These are phyloP conservation scores for Obelidium mucronatum DNA, from an alignment of 192 early-diverging fungal genomes.

Conservation along the genomic window DNA sequence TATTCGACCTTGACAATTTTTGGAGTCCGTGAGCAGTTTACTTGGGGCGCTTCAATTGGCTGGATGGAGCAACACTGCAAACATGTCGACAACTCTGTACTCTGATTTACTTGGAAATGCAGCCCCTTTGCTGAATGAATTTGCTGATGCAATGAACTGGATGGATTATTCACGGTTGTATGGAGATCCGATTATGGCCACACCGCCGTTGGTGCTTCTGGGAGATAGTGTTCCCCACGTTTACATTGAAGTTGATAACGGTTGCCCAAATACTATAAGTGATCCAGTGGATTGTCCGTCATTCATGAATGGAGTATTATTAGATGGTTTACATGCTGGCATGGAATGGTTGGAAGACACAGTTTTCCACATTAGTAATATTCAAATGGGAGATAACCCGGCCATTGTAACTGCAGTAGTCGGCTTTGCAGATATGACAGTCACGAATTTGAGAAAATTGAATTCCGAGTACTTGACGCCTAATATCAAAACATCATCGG, in stretches of 20 bases:
- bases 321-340: conserved; percentile 43
- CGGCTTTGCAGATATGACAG: not conserved
- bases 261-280: conserved; percentile 25
- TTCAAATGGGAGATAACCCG: not conserved
- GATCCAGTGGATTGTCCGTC: conserved; percentile 41
- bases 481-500: conserved; percentile 3
- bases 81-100: not conserved
- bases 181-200: conserved; percentile 17
- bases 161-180: conserved; percentile 22
- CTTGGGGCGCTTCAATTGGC: not conserved
- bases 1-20: conserved; percentile 26
- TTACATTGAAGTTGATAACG: conserved; percentile 35
- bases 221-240: not conserved
- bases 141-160: not conserved
- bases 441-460: conserved; percentile 28
- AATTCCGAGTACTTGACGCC: conserved; percentile 30
- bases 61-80: not conserved
- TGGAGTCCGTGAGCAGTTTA: not conserved
- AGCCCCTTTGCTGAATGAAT: conserved; percentile 1
- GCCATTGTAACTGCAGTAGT: not conserved
- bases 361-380: not conserved
- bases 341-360: conserved; percentile 26
- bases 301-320: conserved; percentile 31
- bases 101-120: not conserved
- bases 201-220: not conserved